Evolutionary conservation across 345 rosid genomes (phyloP), one percentile per base, ranked within the genome.

Genomic region (Rhodamnia argentea): DNA sequence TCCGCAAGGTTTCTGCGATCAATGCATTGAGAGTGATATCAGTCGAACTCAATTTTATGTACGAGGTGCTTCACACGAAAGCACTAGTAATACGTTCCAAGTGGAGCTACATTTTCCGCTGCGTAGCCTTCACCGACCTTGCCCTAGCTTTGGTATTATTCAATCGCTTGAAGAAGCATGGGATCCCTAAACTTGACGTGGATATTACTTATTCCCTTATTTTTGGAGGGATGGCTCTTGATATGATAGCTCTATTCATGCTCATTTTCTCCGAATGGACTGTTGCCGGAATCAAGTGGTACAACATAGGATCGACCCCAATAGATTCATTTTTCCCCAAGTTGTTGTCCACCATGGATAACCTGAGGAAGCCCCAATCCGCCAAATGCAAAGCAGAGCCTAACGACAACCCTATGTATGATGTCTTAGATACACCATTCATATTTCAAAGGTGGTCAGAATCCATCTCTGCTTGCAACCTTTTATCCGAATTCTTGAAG

Each of bases 331-430:
- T 26, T 58, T 27, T 58, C 2, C 1, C 5, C 7, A 1, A 5
- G 15, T 58, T 58, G 29, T 1, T n/a, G 26, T 59, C 16, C 0
- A 0, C 0, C 15, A 0, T 1, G 15, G 29, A 26, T 13, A 3
- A 59, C 8, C 2, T 2, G 6, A 59, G 8, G 29, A 59, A 59
- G 32, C 64, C 64, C 4, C 16, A 0, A 26, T 59, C 1, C 1
- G 32, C 6, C 7, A 5, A 14, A 12, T 13, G 3, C n/a, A 0
- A 26, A 59, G 32, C 1, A 12, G 16, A 59, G 1, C 8, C 8
- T 5, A n/a, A 26, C 0, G 2, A 6, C 16, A 26, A 26, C 5
- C 3, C 2, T 11, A 59, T 0, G 3, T 59, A 59, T 0, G 0
- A 0, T 1, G 8, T 2, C 32, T 2, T 59, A 2, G 1, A 26